phyloP scores from a whole-genome alignment of 257 asterid genomes.

The Solanum chaucha region DNA sequence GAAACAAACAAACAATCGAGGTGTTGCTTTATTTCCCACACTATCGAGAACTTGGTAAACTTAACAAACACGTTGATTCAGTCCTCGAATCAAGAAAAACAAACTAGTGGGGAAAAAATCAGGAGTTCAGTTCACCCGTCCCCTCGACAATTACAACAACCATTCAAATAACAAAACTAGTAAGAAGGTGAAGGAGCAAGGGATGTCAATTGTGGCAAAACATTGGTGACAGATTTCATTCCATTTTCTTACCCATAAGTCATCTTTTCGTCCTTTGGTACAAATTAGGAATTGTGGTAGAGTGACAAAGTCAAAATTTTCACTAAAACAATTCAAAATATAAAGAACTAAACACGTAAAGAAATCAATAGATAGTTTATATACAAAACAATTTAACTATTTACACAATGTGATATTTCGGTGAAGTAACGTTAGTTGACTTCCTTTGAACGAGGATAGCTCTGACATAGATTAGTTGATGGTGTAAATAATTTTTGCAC shows the following conservation, averaged over 20 bases:
- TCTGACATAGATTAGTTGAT: background rate
- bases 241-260: background rate
- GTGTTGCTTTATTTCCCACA: too few relatives aligned
- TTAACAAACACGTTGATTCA: background rate
- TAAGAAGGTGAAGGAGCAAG: conserved; percentile 4
- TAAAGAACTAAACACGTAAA: too few relatives aligned
- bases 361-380: too few relatives aligned
- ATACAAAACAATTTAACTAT: too few relatives aligned
- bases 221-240: conserved; percentile 19
- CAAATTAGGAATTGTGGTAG: background rate
- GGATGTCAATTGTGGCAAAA: background rate
- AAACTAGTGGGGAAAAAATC: too few relatives aligned
- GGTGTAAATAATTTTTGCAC: background rate
- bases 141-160: background rate
- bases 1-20: too few relatives aligned
- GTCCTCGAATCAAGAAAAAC: background rate
- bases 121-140: too few relatives aligned
- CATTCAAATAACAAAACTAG: background rate
- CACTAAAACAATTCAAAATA: too few relatives aligned
- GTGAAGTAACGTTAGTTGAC: background rate
- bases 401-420: background rate
- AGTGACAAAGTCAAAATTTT: background rate
- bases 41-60: too few relatives aligned
- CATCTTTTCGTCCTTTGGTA: background rate
- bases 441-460: background rate